Conservation (phyloP, 1,284 basidiomycete species). For the Laetiporus sulphureus region DNA sequence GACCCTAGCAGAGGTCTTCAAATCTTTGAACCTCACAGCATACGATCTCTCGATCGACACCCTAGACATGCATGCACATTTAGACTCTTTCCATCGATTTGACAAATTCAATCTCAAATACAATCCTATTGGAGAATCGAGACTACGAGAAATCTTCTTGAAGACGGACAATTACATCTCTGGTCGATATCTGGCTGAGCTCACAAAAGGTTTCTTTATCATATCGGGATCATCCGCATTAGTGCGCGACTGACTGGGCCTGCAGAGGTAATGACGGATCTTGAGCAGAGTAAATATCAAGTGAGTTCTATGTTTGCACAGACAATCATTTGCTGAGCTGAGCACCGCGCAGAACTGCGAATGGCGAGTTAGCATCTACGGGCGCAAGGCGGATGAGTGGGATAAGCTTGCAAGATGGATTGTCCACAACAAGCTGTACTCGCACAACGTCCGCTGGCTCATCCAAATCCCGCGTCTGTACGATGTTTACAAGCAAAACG, state of each 20-base stretch:
- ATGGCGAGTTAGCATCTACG: slow-evolving; percentile 97
- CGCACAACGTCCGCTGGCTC: slow-evolving; percentile 97
- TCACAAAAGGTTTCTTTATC: slow-evolving; percentile 70
- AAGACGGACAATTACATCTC: slow-evolving; percentile 96
- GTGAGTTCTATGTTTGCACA: slow-evolving; percentile 28
- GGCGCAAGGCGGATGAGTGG: slow-evolving; percentile 81
- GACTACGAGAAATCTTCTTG: slow-evolving; percentile 94
- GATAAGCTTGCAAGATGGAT: slow-evolving; percentile 99
- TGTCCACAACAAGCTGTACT: slow-evolving; percentile 87
- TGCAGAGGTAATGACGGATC: slow-evolving; percentile 90
- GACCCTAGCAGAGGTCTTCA: slow-evolving; percentile 91
- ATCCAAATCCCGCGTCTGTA: slow-evolving; percentile 96
- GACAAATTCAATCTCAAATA: slow-evolving; percentile 95
- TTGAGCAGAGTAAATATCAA: slow-evolving; percentile 99
- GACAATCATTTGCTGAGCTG: not conserved
- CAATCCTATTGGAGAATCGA: slow-evolving; percentile 92
- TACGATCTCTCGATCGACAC: slow-evolving; percentile 99
- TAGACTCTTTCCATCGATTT: slow-evolving; percentile 96
- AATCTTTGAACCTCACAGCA: slow-evolving; percentile 90
- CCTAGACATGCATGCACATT: slow-evolving; percentile 98
- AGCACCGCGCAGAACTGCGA: slow-evolving; percentile 66
- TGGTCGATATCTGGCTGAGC: slow-evolving; percentile 91
- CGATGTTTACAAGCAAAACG: slow-evolving; percentile 92
- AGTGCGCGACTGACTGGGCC: no score
- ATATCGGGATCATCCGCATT: no score